Evolutionary conservation across 306 rosid genomes (phyloP), one percentile per base, ranked within the genome.

Genomic region (Pyrus bretschneideri): DNA sequence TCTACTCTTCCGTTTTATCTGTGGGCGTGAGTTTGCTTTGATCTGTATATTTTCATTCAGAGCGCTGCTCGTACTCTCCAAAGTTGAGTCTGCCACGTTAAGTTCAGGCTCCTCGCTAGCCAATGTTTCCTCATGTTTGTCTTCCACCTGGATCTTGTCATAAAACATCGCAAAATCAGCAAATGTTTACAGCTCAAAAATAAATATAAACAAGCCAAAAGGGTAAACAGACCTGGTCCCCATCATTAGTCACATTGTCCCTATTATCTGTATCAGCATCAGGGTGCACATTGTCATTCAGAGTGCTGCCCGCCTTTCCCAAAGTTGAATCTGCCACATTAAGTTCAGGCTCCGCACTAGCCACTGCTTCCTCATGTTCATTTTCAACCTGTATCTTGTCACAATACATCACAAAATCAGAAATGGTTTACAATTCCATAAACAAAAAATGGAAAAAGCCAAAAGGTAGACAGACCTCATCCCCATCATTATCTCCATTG

Each of bases 351-450:
- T 73, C 79, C 25, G 64, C 75, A 61, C 82, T 71, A 83, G 83
- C 79, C 57, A 74, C 73, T 73, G 60, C 71, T 68, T 77, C 84
- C 71, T 52, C 89, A 67, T 15, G 38, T 25, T 30, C 55, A 73
- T 88, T 81, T 85, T 79, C 90, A 59, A 67, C 86, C 96, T 84
- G 88, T 65, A 71, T 71, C 69, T 64, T 67, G 67, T 74, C 82
- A 74, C 3, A 71, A 81, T 13, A 69, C 65, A 74, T 51, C 58
- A 57, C 25, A 69, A 75, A 59, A 79, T 66, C 62, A 67, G 79
- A 70, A 75, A 81, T 40, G 71, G 70, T 66, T 51, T 65, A 77
- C 31, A 76, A 64, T 61, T 13, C 77, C 7, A 72, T 38, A 44
- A 77, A 60, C 69, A 69, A 78, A 46, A 46, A 14, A 65, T 35